phyloP scores from a whole-genome alignment of 2,329 filamentous ascomycete genomes.

The Neopestalotiopsis sp. region DNA sequence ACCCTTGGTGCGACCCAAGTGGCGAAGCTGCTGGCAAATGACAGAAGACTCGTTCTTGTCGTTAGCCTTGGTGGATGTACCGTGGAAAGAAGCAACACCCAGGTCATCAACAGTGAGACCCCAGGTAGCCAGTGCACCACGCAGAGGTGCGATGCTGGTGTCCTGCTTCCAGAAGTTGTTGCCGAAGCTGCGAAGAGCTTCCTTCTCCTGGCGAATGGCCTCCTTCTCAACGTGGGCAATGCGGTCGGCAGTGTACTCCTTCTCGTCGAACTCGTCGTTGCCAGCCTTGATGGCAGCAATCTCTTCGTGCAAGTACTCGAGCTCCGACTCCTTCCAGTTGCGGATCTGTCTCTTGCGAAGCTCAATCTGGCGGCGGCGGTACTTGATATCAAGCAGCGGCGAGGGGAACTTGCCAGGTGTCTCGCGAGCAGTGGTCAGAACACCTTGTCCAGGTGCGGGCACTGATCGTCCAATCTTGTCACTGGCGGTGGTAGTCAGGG shows the following conservation, averaged over 20 bases:
- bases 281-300: slow-evolving; percentile 88
- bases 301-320: slow-evolving; percentile 92
- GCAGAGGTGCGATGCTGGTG: slow-evolving; percentile 88
- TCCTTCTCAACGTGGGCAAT: slow-evolving; percentile 87
- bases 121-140: slow-evolving; percentile 96
- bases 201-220: slow-evolving; percentile 88
- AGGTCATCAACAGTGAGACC: slow-evolving; percentile 97
- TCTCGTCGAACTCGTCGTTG: slow-evolving; percentile 76
- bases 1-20: slow-evolving; percentile 94
- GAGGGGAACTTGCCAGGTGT: slow-evolving; percentile 91
- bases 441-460: slow-evolving; percentile 94
- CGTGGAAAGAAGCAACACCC: slow-evolving; percentile 96
- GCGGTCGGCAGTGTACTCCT: slow-evolving; percentile 86
- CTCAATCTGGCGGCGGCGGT: slow-evolving; percentile 93
- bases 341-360: slow-evolving; percentile 93
- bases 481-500: slow-evolving; percentile 91
- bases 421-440: slow-evolving; percentile 93
- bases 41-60: slow-evolving; percentile 99
- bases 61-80: slow-evolving; percentile 97
- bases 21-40: slow-evolving; percentile 93
- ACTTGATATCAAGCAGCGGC: slow-evolving; percentile 95
- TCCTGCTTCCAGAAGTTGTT: slow-evolving; percentile 99
- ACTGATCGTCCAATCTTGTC: slow-evolving; percentile 99
- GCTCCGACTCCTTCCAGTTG: slow-evolving; percentile 94
- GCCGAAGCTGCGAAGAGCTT: slow-evolving; percentile 88